phyloP scores from a whole-genome alignment of 176 grass and related monocot species.

The Elaeis guineensis region DNA sequence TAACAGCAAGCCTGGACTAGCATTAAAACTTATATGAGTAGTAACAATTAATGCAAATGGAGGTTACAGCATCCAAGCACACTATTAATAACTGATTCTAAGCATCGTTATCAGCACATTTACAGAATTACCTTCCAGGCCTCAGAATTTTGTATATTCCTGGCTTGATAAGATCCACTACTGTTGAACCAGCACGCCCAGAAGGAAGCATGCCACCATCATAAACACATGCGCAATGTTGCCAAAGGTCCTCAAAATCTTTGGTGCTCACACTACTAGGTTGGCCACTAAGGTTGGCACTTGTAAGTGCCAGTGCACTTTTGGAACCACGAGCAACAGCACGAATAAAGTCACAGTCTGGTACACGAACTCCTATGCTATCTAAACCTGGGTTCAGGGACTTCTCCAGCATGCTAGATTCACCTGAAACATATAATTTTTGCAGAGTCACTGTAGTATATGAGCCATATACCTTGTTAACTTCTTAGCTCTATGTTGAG shows the following conservation, averaged over 20 bases:
- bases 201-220: conserved; percentile 75
- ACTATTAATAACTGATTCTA: no score
- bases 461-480: no score
- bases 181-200: conserved; percentile 82
- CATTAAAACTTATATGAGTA: no score
- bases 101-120: neutral
- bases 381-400: conserved; percentile 85
- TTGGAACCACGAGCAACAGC: conserved; percentile 58
- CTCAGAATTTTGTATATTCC: conserved; percentile 81
- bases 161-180: conserved; percentile 64
- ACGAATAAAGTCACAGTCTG: conserved; percentile 66
- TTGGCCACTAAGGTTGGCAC: conserved; percentile 67
- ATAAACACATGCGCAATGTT: conserved; percentile 69
- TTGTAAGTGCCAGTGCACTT: conserved; percentile 91
- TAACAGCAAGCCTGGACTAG: no score
- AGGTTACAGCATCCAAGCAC: no score
- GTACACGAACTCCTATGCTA: conserved; percentile 77
- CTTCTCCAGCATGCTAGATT: conserved; percentile 51
- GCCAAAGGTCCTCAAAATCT: conserved; percentile 79
- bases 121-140: conserved; percentile 60
- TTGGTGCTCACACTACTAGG: conserved; percentile 60
- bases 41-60: no score
- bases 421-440: conserved; percentile 10
- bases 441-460: no score
- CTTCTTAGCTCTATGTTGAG: neutral